A percentile compares a stretch with the other conserved stretches of the same genome.
These are phyloP conservation scores for Leccinum longicurvipes DNA, from an alignment of 768 basidiomycete species.

Conservation along the genomic window DNA sequence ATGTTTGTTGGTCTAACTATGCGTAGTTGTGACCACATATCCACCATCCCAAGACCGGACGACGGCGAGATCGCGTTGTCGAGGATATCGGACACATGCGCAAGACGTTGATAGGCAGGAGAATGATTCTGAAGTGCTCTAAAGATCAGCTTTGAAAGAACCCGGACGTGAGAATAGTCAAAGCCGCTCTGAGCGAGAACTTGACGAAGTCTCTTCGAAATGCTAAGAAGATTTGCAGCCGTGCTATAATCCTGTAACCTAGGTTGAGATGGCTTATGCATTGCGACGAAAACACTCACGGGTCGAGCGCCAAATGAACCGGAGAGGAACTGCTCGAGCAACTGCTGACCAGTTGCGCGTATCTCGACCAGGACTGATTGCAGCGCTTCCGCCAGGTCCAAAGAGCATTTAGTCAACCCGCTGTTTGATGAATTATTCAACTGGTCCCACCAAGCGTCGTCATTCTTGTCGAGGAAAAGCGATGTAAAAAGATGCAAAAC, in stretches of 20 bases:
- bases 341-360: constrained; percentile 10
- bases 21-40: constrained; percentile 63
- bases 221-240: constrained; percentile 36
- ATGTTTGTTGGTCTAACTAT: constrained; percentile 12
- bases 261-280: not conserved
- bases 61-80: constrained; percentile 51
- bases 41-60: constrained; percentile 67
- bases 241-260: constrained; percentile 33
- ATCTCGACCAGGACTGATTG: constrained; percentile 23
- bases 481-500: constrained; percentile 41
- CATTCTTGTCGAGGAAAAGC: constrained; percentile 36
- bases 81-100: constrained; percentile 37
- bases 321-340: constrained; percentile 22
- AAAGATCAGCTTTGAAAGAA: constrained; percentile 53
- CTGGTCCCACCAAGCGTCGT: constrained; percentile 7
- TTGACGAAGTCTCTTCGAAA: constrained; percentile 42
- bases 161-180: constrained; percentile 66
- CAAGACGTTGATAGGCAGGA: constrained; percentile 33
- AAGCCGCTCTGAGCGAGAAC: constrained; percentile 38
- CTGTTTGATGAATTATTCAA: not conserved
- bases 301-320: not conserved
- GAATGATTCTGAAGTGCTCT: constrained; percentile 38
- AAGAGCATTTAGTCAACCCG: constrained; percentile 6
- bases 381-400: constrained; percentile 17
- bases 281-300: constrained; percentile 24